phyloP scores from a whole-genome alignment of 2,329 filamentous ascomycete species.

The Mycogone perniciosa region DNA sequence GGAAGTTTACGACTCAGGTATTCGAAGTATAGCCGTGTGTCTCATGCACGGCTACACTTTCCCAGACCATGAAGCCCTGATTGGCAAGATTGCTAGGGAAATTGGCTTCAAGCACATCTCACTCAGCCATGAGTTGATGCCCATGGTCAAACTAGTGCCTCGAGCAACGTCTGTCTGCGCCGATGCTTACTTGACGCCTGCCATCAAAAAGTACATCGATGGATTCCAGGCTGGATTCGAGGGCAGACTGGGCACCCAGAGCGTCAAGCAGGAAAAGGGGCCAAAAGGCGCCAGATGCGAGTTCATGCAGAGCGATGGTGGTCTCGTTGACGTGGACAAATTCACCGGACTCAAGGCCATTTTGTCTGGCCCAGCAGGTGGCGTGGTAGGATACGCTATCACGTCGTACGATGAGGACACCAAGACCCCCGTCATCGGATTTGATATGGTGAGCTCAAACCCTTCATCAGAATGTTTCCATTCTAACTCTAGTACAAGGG shows the following conservation, averaged over 20 bases:
- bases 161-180: slow-evolving; percentile 38
- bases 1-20: slow-evolving; percentile 56
- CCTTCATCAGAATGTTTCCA: neutral
- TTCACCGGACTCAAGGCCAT: slow-evolving; percentile 85
- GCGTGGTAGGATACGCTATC: slow-evolving; percentile 85
- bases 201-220: slow-evolving; percentile 46
- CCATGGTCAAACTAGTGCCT: slow-evolving; percentile 40
- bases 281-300: slow-evolving; percentile 73
- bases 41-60: slow-evolving; percentile 92
- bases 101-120: slow-evolving; percentile 74
- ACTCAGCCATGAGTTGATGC: slow-evolving; percentile 35
- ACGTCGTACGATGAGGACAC: slow-evolving; percentile 83
- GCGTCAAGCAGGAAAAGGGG: slow-evolving; percentile 60
- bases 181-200: slow-evolving; percentile 39
- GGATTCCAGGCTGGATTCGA: slow-evolving; percentile 77
- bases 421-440: slow-evolving; percentile 81
- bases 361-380: slow-evolving; percentile 83
- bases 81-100: slow-evolving; percentile 69
- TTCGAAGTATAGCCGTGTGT: slow-evolving; percentile 80
- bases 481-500: slow-evolving; percentile 36
- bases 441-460: slow-evolving; percentile 62
- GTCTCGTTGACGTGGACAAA: slow-evolving; percentile 64
- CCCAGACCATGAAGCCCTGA: slow-evolving; percentile 72
- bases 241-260: slow-evolving; percentile 70
- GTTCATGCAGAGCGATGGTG: slow-evolving; percentile 89